phyloP scores from a whole-genome alignment of 805 yeast genomes.

The Candida andamanensis region DNA sequence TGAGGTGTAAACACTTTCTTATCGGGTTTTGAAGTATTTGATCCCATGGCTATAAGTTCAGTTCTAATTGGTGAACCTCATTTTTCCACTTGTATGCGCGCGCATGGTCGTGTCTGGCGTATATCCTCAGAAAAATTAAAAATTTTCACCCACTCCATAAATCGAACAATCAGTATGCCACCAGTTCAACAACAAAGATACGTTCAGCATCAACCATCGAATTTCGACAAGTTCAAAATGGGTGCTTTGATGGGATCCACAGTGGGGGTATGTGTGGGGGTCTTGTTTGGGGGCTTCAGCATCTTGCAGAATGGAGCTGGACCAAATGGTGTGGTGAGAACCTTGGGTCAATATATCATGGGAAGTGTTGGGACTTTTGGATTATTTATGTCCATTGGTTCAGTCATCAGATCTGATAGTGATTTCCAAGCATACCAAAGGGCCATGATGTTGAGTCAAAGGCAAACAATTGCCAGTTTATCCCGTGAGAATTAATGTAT shows the following conservation, averaged over 20 bases:
- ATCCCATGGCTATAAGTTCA: conserved; percentile 43
- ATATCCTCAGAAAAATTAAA: conserved; percentile 1
- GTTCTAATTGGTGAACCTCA: background rate
- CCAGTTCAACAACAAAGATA: conserved; percentile 68
- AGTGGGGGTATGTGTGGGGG: conserved; percentile 92
- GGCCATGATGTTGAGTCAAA: conserved; percentile 26
- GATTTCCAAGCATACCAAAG: conserved; percentile 26
- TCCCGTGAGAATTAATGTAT: conserved; percentile 3
- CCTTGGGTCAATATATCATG: conserved; percentile 91
- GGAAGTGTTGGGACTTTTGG: conserved; percentile 98
- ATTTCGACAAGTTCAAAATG: conserved; percentile 96
- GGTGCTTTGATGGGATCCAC: conserved; percentile 94
- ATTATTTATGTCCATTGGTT: conserved; percentile 92
- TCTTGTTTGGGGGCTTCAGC: conserved; percentile 89
- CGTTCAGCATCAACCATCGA: conserved; percentile 60
- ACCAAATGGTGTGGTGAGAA: conserved; percentile 94
- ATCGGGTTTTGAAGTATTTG: conserved; percentile 56
- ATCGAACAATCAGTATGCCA: conserved; percentile 34
- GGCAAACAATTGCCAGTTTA: conserved; percentile 4
- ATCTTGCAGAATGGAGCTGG: conserved; percentile 94
- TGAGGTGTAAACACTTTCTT: conserved; percentile 62
- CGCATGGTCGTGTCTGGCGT: background rate
- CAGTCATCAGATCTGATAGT: conserved; percentile 78
- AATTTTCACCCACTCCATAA: conserved; percentile 1
- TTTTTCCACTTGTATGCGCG: background rate